These are phyloP conservation scores for Pleurotus tuber-regium DNA, from an alignment of 768 basidiomycete genomes.

Conservation along the genomic window DNA sequence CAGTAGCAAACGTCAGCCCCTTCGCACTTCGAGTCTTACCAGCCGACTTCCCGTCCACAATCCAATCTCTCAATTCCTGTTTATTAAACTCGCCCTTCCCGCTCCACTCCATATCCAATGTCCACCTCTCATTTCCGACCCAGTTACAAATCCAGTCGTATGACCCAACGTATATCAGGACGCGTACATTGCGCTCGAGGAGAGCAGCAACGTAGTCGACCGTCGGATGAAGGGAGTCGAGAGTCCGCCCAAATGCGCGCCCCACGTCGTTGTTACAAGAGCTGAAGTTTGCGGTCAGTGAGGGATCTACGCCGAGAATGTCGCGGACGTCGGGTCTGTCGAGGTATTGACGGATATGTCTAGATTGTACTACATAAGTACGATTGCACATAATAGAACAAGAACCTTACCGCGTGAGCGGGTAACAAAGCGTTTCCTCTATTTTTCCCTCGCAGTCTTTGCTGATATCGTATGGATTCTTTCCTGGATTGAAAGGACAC, in stretches of 20 bases:
- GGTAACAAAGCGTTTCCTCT: constrained; percentile 54
- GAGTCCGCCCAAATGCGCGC: constrained; percentile 40
- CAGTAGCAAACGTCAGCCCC: constrained; percentile 57
- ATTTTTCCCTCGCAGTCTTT: constrained; percentile 52
- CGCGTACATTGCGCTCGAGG: constrained; percentile 50
- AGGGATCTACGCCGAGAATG: constrained; percentile 61
- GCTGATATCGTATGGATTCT: constrained; percentile 71
- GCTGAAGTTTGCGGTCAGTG: constrained; percentile 31
- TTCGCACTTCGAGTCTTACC: constrained; percentile 56
- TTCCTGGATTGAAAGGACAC: constrained; percentile 44
- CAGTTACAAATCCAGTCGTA: constrained; percentile 62
- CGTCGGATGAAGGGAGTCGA: constrained; percentile 45
- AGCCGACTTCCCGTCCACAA: constrained; percentile 48
- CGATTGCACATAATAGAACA: background rate
- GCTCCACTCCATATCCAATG: constrained; percentile 57
- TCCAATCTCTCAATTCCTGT: constrained; percentile 50
- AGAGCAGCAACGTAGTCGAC: constrained; percentile 33
- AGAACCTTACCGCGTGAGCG: constrained; percentile 32
- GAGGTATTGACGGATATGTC: constrained; percentile 61
- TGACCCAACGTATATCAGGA: constrained; percentile 54
- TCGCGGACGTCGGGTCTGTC: constrained; percentile 50
- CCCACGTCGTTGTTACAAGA: constrained; percentile 38
- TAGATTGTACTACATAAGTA: constrained; percentile 20
- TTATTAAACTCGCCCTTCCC: constrained; percentile 45
- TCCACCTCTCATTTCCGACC: constrained; percentile 65